These are phyloP conservation scores for Cystobasidium slooffiae DNA, from an alignment of 1,284 basidiomycete species.

Conservation along the genomic window DNA sequence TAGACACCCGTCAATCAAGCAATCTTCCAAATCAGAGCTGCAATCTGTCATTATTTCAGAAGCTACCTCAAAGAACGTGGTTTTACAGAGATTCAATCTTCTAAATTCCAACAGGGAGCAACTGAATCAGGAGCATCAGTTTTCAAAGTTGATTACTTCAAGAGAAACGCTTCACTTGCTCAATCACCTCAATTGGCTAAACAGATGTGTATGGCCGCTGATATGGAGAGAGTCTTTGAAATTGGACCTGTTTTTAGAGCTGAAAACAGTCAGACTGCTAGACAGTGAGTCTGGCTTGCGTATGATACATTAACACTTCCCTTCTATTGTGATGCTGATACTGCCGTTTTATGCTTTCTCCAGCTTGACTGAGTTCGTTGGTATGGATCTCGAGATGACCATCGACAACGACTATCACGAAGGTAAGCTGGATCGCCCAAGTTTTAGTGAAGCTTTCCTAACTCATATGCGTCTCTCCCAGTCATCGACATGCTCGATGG, in stretches of 20 bases:
- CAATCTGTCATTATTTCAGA: slow-evolving; percentile 85
- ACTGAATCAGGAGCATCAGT: slow-evolving; percentile 96
- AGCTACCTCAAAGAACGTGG: slow-evolving; percentile 75
- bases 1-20: slow-evolving; percentile 96
- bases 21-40: slow-evolving; percentile 90
- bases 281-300: slow-evolving; percentile 30
- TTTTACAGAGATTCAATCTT: slow-evolving; percentile 95
- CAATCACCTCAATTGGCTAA: slow-evolving; percentile 97
- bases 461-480: not conserved
- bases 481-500: slow-evolving; percentile 85
- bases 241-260: slow-evolving; percentile 67
- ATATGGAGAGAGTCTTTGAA: slow-evolving; percentile 98
- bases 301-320: not conserved
- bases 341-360: not conserved
- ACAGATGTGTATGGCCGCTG: slow-evolving; percentile 99
- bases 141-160: slow-evolving; percentile 98
- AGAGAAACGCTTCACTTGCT: slow-evolving; percentile 89
- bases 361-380: slow-evolving; percentile 90
- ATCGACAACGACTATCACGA: slow-evolving; percentile 98
- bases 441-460: not conserved
- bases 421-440: slow-evolving; percentile 47
- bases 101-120: slow-evolving; percentile 96
- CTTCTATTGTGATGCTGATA: not conserved
- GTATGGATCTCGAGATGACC: slow-evolving; percentile 98
- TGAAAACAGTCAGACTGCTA: slow-evolving; percentile 43